A percentile compares a stretch with the other conserved stretches of the same genome.
phyloP scores from a whole-genome alignment of 2,329 filamentous ascomycete genomes.

The Phialophora verrucosa region DNA sequence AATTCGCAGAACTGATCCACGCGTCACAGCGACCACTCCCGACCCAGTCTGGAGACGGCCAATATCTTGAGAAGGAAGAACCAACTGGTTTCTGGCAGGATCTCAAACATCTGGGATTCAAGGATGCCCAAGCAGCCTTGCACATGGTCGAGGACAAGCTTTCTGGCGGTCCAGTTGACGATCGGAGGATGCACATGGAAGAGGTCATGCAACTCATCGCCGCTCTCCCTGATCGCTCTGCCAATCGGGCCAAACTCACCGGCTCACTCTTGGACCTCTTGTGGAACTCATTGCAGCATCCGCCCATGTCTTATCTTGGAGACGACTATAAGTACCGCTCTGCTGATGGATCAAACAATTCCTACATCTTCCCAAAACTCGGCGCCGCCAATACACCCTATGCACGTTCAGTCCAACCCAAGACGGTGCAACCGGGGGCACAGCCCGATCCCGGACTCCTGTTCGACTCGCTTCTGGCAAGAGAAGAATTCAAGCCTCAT shows the following conservation, averaged over 20 bases:
- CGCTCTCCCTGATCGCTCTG: constrained; percentile 67
- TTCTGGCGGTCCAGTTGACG: constrained; percentile 69
- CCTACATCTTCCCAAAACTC: constrained; percentile 67
- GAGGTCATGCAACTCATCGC: constrained; percentile 71
- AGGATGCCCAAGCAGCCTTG: constrained; percentile 68
- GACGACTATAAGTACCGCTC: constrained; percentile 69
- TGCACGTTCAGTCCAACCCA: constrained; percentile 66
- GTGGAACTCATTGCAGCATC: constrained; percentile 75
- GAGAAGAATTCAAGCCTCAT: constrained; percentile 56
- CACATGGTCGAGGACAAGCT: constrained; percentile 67
- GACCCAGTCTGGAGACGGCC: constrained; percentile 67
- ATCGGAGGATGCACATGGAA: constrained; percentile 80
- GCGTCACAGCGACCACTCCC: constrained; percentile 68
- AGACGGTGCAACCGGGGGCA: constrained; percentile 62
- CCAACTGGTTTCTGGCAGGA: constrained; percentile 63
- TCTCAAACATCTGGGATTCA: constrained; percentile 60
- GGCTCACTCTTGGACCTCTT: constrained; percentile 71
- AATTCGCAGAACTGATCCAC: constrained; percentile 55
- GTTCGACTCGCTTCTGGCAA: constrained; percentile 53
- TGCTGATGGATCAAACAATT: constrained; percentile 75
- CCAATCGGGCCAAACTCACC: constrained; percentile 66
- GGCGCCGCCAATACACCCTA: constrained; percentile 72
- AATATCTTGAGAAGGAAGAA: constrained; percentile 58
- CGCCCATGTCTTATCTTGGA: constrained; percentile 64
- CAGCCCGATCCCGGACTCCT: constrained; percentile 68